Evolutionary conservation across 768 basidiomycete species (phyloP).

Genomic region (Mycena floridula): DNA sequence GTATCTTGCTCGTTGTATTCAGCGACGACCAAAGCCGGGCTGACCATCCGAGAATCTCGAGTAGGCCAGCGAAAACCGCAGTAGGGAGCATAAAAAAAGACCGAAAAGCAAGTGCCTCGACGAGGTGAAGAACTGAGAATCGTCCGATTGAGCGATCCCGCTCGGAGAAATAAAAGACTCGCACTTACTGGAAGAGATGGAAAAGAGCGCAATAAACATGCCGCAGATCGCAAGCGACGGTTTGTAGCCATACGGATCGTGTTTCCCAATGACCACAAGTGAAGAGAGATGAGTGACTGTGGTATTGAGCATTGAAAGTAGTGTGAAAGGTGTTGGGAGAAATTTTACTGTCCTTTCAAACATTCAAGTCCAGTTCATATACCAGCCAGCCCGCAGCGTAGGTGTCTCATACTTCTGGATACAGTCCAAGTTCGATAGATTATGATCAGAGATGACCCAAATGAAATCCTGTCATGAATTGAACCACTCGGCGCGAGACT

Average conservation of each 20-base stretch:
- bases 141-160: neutral
- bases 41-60: constrained; percentile 38
- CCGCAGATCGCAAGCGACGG: constrained; percentile 31
- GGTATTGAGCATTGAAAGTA: too few species aligned
- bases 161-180: neutral
- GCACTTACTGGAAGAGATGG: constrained; percentile 19
- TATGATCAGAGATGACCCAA: too few species aligned
- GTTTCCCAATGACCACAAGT: constrained; percentile 26
- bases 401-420: too few species aligned
- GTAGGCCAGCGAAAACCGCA: constrained; percentile 24
- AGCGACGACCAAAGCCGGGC: constrained; percentile 32
- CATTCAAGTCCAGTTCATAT: too few species aligned
- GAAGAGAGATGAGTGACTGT: too few species aligned
- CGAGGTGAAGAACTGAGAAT: constrained; percentile 27
- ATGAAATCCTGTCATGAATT: too few species aligned
- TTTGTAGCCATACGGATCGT: constrained; percentile 26
- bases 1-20: constrained; percentile 10
- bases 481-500: too few species aligned
- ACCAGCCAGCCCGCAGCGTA: too few species aligned
- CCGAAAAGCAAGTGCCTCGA: constrained; percentile 24
- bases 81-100: constrained; percentile 38
- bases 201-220: constrained; percentile 28
- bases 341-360: too few species aligned
- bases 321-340: too few species aligned
- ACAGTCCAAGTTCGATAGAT: too few species aligned